Conservation (phyloP, 768 basidiomycete genomes). For the Pholiota conissans region DNA sequence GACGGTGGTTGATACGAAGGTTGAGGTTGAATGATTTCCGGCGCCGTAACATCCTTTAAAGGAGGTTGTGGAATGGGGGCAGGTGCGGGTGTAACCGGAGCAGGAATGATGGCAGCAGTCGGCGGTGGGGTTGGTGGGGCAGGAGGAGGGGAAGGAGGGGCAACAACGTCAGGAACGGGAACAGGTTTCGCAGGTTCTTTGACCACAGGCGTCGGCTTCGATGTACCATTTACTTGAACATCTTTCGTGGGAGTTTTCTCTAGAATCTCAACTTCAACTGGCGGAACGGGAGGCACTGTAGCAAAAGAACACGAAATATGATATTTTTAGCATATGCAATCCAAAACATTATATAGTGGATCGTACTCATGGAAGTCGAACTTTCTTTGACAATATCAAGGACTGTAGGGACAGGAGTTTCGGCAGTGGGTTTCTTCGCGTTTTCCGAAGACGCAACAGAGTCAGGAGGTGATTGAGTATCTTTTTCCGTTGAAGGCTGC, state of each 20-base stretch:
- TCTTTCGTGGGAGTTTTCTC: neutral
- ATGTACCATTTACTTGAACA: neutral
- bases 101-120: neutral
- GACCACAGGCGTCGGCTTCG: neutral
- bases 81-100: neutral
- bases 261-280: neutral
- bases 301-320: slow-evolving; percentile 5
- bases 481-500: neutral
- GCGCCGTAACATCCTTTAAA: neutral
- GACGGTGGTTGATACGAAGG: slow-evolving; percentile 14
- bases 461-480: neutral
- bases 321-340: slow-evolving; percentile 6
- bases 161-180: neutral
- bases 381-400: slow-evolving; percentile 2
- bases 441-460: slow-evolving; percentile 1
- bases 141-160: neutral
- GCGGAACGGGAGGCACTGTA: neutral
- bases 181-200: neutral
- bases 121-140: neutral
- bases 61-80: neutral
- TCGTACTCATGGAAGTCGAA: slow-evolving; percentile 12
- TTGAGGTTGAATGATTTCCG: slow-evolving; percentile 18
- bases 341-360: neutral
- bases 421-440: slow-evolving; percentile 9
- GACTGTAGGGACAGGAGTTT: slow-evolving; percentile 6